These are phyloP conservation scores for Leptodontidium sp. DNA, from an alignment of 2,329 filamentous ascomycete species.

Conservation along the genomic window DNA sequence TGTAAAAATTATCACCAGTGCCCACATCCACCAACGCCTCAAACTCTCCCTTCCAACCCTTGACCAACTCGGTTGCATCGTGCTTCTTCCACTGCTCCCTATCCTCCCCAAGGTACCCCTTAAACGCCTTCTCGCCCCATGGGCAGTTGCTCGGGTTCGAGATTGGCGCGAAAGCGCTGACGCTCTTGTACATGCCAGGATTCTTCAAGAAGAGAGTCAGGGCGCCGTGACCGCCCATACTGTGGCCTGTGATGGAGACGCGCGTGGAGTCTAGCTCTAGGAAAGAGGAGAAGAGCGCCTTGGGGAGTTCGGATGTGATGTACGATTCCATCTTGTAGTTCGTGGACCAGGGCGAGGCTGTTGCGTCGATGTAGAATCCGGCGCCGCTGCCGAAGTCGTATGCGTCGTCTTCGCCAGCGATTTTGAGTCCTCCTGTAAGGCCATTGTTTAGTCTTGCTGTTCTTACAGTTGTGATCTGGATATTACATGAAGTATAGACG, in stretches of 20 bases:
- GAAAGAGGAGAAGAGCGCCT: conserved; percentile 76
- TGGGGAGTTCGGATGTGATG: conserved; percentile 86
- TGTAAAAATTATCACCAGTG: conserved; percentile 96
- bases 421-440: conserved; percentile 71
- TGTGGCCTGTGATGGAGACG: conserved; percentile 90
- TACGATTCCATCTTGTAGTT: conserved; percentile 97
- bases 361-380: conserved; percentile 94
- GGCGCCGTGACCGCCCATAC: conserved; percentile 97
- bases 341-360: conserved; percentile 72
- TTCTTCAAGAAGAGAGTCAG: conserved; percentile 92
- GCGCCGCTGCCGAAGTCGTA: conserved; percentile 95
- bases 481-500: conserved; percentile 40
- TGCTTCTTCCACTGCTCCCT: conserved; percentile 84
- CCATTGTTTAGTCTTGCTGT: conserved; percentile 5
- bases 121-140: conserved; percentile 96
- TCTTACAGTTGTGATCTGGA: neutral
- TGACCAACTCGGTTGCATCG: conserved; percentile 90
- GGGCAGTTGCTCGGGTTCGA: conserved; percentile 84
- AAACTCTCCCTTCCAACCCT: conserved; percentile 73
- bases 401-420: conserved; percentile 83
- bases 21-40: conserved; percentile 91
- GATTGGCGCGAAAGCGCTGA: conserved; percentile 91
- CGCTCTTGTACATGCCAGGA: conserved; percentile 87
- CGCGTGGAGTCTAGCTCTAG: conserved; percentile 72
- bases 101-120: conserved; percentile 85